Percentiles rank a stretch among this genome's conserved stretches.
phyloP scores from a whole-genome alignment of 345 rosid species.

The Gossypium stocksii region DNA sequence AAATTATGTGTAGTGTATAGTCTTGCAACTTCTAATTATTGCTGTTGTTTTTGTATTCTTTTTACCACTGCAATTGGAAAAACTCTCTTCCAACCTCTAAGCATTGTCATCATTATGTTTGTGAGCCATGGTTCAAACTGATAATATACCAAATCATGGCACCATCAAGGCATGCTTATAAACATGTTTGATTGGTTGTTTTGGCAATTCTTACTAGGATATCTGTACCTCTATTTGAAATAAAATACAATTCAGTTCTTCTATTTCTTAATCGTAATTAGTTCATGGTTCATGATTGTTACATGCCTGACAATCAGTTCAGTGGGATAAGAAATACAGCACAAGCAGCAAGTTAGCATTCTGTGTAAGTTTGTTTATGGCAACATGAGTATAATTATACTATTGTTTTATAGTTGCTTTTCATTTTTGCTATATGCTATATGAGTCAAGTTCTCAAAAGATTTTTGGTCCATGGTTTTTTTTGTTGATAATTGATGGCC shows the following conservation, averaged over 20 bases:
- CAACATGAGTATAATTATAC: neutral
- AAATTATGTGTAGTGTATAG: neutral
- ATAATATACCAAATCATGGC: neutral
- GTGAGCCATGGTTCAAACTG: neutral
- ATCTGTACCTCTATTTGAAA: neutral
- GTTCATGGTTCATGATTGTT: neutral
- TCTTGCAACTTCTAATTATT: neutral
- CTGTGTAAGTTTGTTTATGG: too few relatives aligned
- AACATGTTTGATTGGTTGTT: neutral
- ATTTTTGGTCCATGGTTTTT: neutral
- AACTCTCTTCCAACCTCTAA: neutral
- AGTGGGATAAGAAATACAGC: neutral
- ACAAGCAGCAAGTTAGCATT: neutral
- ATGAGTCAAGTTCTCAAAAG: neutral
- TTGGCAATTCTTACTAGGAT: neutral
- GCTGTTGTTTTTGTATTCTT: neutral
- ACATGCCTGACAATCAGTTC: neutral
- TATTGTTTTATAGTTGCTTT: neutral
- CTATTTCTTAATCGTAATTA: neutral
- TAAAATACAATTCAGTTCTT: neutral
- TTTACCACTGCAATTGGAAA: neutral
- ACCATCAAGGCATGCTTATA: neutral
- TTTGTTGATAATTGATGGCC: neutral
- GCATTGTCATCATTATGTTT: neutral
- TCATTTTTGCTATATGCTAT: too few relatives aligned